These are phyloP conservation scores for Melampsora larici-populina DNA, from an alignment of 1,284 basidiomycete species.

Conservation along the genomic window DNA sequence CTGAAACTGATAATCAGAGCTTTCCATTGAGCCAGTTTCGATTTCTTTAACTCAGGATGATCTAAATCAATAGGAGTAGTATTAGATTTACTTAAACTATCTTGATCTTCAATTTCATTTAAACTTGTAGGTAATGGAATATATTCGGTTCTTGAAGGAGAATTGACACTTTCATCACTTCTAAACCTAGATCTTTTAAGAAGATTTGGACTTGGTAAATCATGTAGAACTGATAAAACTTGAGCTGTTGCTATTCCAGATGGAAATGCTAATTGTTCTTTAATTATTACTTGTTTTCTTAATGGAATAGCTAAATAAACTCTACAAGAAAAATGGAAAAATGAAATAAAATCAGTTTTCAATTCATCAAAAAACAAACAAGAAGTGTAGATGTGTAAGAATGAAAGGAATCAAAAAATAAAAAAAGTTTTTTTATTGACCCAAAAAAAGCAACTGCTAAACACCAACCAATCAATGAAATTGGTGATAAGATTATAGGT, in stretches of 20 bases:
- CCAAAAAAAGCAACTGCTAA: conserved; percentile 87
- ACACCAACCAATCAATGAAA: conserved; percentile 74
- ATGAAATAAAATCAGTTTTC: neutral
- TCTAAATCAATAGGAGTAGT: neutral
- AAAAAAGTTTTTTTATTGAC: conserved; percentile 55
- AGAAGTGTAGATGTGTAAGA: neutral
- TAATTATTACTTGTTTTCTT: conserved; percentile 88
- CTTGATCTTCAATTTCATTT: neutral
- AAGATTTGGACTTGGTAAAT: conserved; percentile 59
- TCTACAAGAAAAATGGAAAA: conserved; percentile 55
- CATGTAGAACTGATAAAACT: conserved; percentile 84
- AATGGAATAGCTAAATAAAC: conserved; percentile 92
- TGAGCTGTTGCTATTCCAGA: conserved; percentile 94
- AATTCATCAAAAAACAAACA: neutral
- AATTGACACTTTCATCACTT: neutral
- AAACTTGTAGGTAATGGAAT: neutral
- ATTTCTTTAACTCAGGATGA: neutral
- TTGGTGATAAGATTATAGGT: conserved; percentile 71
- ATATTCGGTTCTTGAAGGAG: neutral
- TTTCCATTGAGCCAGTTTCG: neutral
- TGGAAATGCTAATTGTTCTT: conserved; percentile 88
- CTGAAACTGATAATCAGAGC: neutral
- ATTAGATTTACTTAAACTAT: neutral
- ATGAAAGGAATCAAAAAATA: conserved; percentile 32
- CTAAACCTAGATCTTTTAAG: neutral